These are phyloP conservation scores for Paraglomus brasilianum DNA, from an alignment of 192 early-diverging fungal species.

Conservation along the genomic window DNA sequence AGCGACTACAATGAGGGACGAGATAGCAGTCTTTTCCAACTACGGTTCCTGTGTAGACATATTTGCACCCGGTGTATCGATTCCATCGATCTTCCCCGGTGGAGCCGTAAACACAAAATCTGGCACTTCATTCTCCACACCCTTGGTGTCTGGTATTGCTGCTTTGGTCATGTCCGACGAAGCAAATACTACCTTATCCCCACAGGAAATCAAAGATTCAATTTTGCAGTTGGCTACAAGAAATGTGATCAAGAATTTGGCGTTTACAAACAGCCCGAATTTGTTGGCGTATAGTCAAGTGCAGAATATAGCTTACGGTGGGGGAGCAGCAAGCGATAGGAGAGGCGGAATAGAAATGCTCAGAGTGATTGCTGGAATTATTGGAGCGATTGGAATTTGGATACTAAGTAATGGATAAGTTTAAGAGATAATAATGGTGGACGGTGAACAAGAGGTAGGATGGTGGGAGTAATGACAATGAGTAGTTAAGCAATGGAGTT, in stretches of 20 bases:
- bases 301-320: background rate
- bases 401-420: no score
- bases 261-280: constrained; percentile 38
- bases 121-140: constrained; percentile 45
- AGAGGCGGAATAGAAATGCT: no score
- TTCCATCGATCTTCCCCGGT: background rate
- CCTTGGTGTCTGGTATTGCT: constrained; percentile 38
- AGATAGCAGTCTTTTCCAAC: constrained; percentile 50
- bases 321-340: background rate
- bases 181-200: constrained; percentile 32
- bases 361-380: no score
- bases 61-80: constrained; percentile 41
- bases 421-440: no score
- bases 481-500: no score
- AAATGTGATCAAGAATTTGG: constrained; percentile 35
- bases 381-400: no score
- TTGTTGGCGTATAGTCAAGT: constrained; percentile 37
- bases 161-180: constrained; percentile 35
- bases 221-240: constrained; percentile 38
- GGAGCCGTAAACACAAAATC: background rate
- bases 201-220: constrained; percentile 33
- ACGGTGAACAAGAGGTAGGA: no score
- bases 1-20: constrained; percentile 44
- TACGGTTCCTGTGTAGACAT: constrained; percentile 52
- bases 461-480: no score